Conservation (phyloP, 2,329 filamentous ascomycete species). For the Thyridium curvatum region DNA sequence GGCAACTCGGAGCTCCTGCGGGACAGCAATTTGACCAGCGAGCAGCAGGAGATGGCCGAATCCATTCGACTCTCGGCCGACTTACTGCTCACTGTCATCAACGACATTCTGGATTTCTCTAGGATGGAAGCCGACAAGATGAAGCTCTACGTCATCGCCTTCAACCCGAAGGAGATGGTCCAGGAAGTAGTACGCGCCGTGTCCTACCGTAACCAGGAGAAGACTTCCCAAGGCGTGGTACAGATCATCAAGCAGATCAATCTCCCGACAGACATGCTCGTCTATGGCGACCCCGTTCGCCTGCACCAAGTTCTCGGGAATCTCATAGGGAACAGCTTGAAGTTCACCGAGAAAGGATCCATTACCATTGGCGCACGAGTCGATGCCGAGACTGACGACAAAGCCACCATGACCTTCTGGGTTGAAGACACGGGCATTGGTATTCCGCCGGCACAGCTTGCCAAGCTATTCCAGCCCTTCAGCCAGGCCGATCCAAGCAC, state of each 20-base stretch:
- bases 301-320: constrained; percentile 70
- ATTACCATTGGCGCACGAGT: constrained; percentile 77
- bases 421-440: constrained; percentile 89
- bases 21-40: constrained; percentile 66
- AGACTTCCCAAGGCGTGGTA: constrained; percentile 56
- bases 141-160: constrained; percentile 68
- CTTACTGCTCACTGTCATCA: constrained; percentile 84
- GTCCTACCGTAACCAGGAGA: constrained; percentile 59
- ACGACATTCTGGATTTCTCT: constrained; percentile 93
- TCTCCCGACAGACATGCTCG: constrained; percentile 63
- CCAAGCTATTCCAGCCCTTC: constrained; percentile 86
- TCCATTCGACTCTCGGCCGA: constrained; percentile 84
- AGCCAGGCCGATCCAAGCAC: constrained; percentile 89
- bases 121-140: constrained; percentile 88
- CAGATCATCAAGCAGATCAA: constrained; percentile 65
- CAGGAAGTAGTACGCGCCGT: constrained; percentile 60
- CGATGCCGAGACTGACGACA: constrained; percentile 63
- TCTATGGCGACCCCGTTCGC: constrained; percentile 60
- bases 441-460: constrained; percentile 74
- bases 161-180: constrained; percentile 62
- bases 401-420: constrained; percentile 73
- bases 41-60: constrained; percentile 81
- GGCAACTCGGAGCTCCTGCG: constrained; percentile 80
- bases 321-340: constrained; percentile 86
- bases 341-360: constrained; percentile 82